Evolutionary conservation across 768 basidiomycete genomes (phyloP).

Genomic region (Zangia roseola): DNA sequence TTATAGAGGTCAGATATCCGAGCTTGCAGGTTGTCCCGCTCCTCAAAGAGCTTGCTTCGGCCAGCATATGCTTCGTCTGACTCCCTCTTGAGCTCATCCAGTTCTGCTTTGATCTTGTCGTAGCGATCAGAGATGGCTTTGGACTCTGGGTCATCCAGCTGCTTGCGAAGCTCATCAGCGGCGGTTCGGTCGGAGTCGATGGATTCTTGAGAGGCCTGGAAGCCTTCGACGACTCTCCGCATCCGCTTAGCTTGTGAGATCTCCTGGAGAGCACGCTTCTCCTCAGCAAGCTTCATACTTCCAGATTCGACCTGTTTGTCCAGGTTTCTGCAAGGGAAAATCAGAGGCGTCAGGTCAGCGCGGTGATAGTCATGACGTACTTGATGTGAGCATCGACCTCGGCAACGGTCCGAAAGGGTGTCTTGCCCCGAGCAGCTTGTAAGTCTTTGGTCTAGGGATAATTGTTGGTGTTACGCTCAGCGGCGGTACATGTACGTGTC

Average conservation of each 20-base stretch:
- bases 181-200: conserved; percentile 76
- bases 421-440: conserved; percentile 76
- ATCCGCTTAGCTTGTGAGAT: conserved; percentile 71
- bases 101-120: conserved; percentile 77
- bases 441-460: conserved; percentile 76
- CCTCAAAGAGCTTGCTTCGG: conserved; percentile 81
- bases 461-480: conserved; percentile 2
- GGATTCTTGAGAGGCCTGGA: conserved; percentile 73
- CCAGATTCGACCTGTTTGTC: conserved; percentile 94
- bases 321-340: conserved; percentile 52
- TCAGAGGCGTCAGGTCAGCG: conserved; percentile 3
- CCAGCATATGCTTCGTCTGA: conserved; percentile 81
- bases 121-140: conserved; percentile 80
- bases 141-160: conserved; percentile 88
- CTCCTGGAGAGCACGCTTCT: conserved; percentile 92
- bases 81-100: conserved; percentile 84
- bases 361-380: conserved; percentile 43
- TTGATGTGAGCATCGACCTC: conserved; percentile 88
- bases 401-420: conserved; percentile 72
- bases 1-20: conserved; percentile 69
- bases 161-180: conserved; percentile 77
- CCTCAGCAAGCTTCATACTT: conserved; percentile 86
- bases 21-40: conserved; percentile 72
- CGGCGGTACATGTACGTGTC: background rate
- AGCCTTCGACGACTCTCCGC: conserved; percentile 75